Conservation (phyloP, 2,329 filamentous ascomycete genomes). For the Pseudocercospora pini-densiflorae region DNA sequence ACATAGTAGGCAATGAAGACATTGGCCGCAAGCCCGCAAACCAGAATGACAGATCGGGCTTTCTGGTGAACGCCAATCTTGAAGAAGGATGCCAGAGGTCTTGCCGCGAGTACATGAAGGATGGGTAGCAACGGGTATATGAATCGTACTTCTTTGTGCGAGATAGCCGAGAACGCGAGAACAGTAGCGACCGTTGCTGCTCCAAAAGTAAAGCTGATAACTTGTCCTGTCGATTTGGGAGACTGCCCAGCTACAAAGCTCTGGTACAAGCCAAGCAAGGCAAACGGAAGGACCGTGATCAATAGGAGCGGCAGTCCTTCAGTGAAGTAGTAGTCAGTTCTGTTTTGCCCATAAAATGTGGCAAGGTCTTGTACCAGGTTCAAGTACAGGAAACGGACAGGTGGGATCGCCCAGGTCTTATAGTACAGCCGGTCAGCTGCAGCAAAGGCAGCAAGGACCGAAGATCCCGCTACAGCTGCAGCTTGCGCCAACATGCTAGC, state of each 20-base stretch:
- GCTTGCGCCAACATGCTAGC: constrained; percentile 18
- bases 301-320: constrained; percentile 88
- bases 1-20: constrained; percentile 73
- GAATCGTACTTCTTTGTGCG: constrained; percentile 97
- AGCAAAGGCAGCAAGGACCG: constrained; percentile 66
- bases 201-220: constrained; percentile 56
- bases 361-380: constrained; percentile 88
- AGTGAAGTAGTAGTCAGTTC: constrained; percentile 89
- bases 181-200: constrained; percentile 63
- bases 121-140: constrained; percentile 88
- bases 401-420: constrained; percentile 83
- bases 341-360: constrained; percentile 89
- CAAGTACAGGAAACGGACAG: constrained; percentile 84
- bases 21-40: constrained; percentile 66
- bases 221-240: constrained; percentile 10
- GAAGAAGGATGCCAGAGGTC: constrained; percentile 69
- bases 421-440: constrained; percentile 75
- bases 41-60: constrained; percentile 57
- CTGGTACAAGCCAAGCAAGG: constrained; percentile 66
- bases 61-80: constrained; percentile 38
- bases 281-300: constrained; percentile 81
- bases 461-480: constrained; percentile 45
- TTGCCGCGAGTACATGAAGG: constrained; percentile 80
- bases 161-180: constrained; percentile 71
- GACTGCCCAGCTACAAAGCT: constrained; percentile 5